Percentiles rank a stretch among this genome's conserved stretches.
Evolutionary conservation across 345 rosid species (phyloP).

Genomic region (Gossypium mustelinum): DNA sequence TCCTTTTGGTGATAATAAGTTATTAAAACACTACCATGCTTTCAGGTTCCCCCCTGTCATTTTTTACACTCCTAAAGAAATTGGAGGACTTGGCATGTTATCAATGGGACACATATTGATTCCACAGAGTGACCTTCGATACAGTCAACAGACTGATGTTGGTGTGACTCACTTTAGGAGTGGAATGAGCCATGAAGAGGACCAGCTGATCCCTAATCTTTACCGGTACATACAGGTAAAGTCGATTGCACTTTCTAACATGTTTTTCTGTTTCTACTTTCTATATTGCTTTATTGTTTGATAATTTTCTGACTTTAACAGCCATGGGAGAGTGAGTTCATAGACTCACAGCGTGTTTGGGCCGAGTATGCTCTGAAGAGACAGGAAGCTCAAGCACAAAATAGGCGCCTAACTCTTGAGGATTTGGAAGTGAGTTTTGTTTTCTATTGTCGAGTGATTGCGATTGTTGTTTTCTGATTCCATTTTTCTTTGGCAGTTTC

Average conservation of each 20-base stretch:
- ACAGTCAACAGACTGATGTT: slow-evolving; percentile 99
- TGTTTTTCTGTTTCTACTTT: background rate
- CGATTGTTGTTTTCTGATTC: background rate
- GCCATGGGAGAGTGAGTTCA: slow-evolving; percentile 99
- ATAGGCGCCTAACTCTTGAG: slow-evolving; percentile 95
- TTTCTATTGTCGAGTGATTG: background rate
- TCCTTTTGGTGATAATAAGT: background rate
- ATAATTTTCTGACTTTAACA: slow-evolving; percentile 26
- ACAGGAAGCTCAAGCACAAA: slow-evolving; percentile 99
- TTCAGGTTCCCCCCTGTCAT: slow-evolving; percentile 97
- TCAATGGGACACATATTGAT: slow-evolving; percentile 99
- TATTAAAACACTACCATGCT: background rate
- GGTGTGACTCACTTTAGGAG: slow-evolving; percentile 99
- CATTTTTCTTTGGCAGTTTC: background rate
- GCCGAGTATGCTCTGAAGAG: slow-evolving; percentile 99
- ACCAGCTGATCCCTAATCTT: slow-evolving; percentile 97
- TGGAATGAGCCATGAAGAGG: slow-evolving; percentile 99
- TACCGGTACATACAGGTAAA: slow-evolving; percentile 91
- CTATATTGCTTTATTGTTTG: background rate
- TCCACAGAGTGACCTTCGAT: slow-evolving; percentile 97
- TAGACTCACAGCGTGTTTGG: slow-evolving; percentile 99
- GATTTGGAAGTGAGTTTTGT: slow-evolving; percentile 80
- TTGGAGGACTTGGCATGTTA: slow-evolving; percentile 98
- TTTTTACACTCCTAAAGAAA: slow-evolving; percentile 98
- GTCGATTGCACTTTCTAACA: background rate